Percentiles rank a stretch among this genome's conserved stretches.
These are phyloP conservation scores for Tolypocladium amazonense DNA, from an alignment of 2,329 filamentous ascomycete genomes.

Conservation along the genomic window DNA sequence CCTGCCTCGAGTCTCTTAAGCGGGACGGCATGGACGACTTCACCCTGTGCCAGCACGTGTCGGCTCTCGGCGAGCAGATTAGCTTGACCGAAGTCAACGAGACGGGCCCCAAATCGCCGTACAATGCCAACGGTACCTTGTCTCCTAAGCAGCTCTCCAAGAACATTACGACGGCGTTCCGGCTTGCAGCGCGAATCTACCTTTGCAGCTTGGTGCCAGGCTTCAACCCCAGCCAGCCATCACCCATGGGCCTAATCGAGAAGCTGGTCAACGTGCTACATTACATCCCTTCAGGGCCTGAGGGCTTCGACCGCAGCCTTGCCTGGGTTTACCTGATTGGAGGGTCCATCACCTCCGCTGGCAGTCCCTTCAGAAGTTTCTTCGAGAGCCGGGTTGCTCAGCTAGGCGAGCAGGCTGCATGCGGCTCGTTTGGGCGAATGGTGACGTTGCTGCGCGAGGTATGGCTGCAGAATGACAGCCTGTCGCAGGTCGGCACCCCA, in stretches of 20 bases:
- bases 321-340: slow-evolving; percentile 90
- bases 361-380: slow-evolving; percentile 65
- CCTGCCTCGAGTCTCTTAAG: slow-evolving; percentile 87
- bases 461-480: slow-evolving; percentile 66
- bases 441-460: slow-evolving; percentile 69
- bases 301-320: slow-evolving; percentile 81
- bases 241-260: slow-evolving; percentile 66
- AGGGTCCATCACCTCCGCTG: slow-evolving; percentile 64
- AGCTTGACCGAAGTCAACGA: slow-evolving; percentile 64
- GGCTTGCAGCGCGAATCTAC: slow-evolving; percentile 86
- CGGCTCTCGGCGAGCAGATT: slow-evolving; percentile 78
- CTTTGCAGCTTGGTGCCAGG: slow-evolving; percentile 92
- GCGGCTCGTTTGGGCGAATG: slow-evolving; percentile 81
- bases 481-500: slow-evolving; percentile 24
- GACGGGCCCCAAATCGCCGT: slow-evolving; percentile 46
- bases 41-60: slow-evolving; percentile 78
- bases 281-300: slow-evolving; percentile 69
- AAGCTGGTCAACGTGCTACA: slow-evolving; percentile 68
- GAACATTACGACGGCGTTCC: slow-evolving; percentile 87
- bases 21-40: slow-evolving; percentile 74
- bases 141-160: slow-evolving; percentile 72
- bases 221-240: slow-evolving; percentile 64
- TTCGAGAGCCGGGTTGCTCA: slow-evolving; percentile 65
- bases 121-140: slow-evolving; percentile 61
- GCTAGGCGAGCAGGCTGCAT: slow-evolving; percentile 66